A percentile compares a stretch with the other conserved stretches of the same genome.
phyloP scores from a whole-genome alignment of 1,284 basidiomycete species.

The Heterobasidion parviporum region DNA sequence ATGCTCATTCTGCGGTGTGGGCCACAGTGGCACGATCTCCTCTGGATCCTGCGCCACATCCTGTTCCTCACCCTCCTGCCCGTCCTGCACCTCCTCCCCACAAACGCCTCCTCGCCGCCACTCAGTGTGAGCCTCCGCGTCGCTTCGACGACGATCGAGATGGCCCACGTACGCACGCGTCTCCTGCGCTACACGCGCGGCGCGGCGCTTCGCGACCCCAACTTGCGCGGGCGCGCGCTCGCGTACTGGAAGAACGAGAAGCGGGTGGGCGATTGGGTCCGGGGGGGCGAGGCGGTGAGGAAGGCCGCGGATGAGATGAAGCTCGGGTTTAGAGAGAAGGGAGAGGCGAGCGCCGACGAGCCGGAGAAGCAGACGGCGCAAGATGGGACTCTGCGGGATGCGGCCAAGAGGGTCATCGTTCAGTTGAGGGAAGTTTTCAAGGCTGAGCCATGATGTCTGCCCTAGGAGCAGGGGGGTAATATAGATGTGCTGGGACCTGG shows the following conservation, averaged over 20 bases:
- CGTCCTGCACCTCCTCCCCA: constrained; percentile 25
- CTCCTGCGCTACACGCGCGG: neutral
- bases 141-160: neutral
- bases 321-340: neutral
- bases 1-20: neutral
- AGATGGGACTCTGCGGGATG: too few species aligned
- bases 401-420: too few species aligned
- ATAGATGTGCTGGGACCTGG: too few species aligned
- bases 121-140: neutral
- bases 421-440: too few species aligned
- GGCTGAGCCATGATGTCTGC: too few species aligned
- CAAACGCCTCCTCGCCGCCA: neutral
- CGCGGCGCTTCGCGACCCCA: neutral
- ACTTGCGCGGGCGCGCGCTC: neutral
- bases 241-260: neutral
- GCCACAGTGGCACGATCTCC: constrained; percentile 56
- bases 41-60: constrained; percentile 42
- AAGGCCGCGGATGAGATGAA: neutral
- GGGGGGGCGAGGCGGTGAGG: neutral
- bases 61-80: constrained; percentile 54
- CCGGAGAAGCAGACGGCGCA: neutral
- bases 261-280: neutral
- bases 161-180: neutral
- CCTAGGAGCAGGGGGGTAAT: too few species aligned
- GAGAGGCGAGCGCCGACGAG: neutral